Percentiles rank a stretch among this genome's conserved stretches.
These are phyloP conservation scores for Syzygium grande DNA, from an alignment of 345 rosid species.

Conservation along the genomic window DNA sequence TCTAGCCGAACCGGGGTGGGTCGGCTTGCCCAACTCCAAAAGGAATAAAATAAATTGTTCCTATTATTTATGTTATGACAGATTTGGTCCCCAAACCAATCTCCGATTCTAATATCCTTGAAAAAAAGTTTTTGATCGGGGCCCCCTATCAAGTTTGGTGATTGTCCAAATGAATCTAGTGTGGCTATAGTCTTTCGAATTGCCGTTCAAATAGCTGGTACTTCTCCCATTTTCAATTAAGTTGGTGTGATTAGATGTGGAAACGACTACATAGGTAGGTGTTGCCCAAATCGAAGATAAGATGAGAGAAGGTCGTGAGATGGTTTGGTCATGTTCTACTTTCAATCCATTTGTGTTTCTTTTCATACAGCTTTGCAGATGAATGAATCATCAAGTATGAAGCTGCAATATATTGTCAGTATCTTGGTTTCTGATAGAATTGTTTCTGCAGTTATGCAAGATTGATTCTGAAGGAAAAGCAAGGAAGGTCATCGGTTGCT, in stretches of 20 bases:
- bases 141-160: too few relatives aligned
- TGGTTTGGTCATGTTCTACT: neutral
- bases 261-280: neutral
- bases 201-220: neutral
- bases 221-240: neutral
- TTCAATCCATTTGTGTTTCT: neutral
- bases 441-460: conserved; percentile 55
- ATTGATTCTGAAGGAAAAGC: conserved; percentile 86
- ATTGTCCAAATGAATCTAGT: neutral
- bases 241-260: neutral
- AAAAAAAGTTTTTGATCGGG: too few relatives aligned
- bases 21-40: too few relatives aligned
- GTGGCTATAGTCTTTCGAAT: neutral
- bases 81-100: too few relatives aligned
- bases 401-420: neutral
- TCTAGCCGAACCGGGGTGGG: too few relatives aligned
- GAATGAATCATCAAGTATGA: neutral
- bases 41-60: too few relatives aligned
- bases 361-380: neutral
- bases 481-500: conserved; percentile 82
- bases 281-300: neutral
- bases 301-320: neutral
- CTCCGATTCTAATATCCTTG: too few relatives aligned
- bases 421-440: neutral
- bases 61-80: too few relatives aligned